Percentiles rank a stretch among this genome's conserved stretches.
These are phyloP conservation scores for Trichoderma koningiopsis DNA, from an alignment of 2,329 filamentous ascomycete species.

Conservation along the genomic window DNA sequence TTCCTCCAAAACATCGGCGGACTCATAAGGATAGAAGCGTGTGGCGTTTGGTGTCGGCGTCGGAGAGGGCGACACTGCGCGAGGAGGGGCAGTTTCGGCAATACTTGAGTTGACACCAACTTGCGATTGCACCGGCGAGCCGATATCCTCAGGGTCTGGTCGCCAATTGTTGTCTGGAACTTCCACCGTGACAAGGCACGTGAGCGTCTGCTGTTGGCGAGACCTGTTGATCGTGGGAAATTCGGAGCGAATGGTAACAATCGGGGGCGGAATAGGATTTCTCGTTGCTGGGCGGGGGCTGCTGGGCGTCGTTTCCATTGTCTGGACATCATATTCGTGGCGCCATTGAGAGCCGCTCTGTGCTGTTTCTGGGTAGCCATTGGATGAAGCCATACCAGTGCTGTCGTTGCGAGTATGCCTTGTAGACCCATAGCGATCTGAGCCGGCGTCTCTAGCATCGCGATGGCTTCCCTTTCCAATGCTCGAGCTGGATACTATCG, in stretches of 20 bases:
- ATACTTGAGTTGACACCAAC: conserved; percentile 39
- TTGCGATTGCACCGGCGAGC: conserved; percentile 46
- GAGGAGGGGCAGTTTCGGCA: conserved; percentile 56
- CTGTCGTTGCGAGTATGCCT: conserved; percentile 78
- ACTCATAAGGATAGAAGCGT: conserved; percentile 71
- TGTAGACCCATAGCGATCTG: conserved; percentile 50
- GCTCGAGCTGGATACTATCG: conserved; percentile 39
- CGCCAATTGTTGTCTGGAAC: conserved; percentile 91
- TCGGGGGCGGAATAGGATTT: conserved; percentile 87
- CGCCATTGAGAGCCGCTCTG: conserved; percentile 70
- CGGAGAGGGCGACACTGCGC: conserved; percentile 61
- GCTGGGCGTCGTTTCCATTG: conserved; percentile 84
- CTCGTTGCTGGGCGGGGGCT: conserved; percentile 72
- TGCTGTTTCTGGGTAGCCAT: conserved; percentile 76
- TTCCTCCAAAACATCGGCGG: conserved; percentile 74
- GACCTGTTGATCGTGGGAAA: conserved; percentile 93
- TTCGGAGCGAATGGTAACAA: conserved; percentile 93
- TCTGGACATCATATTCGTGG: conserved; percentile 94
- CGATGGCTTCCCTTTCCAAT: conserved; percentile 42
- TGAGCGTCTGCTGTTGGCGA: conserved; percentile 90
- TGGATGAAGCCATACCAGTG: conserved; percentile 73
- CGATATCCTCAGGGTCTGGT: conserved; percentile 79
- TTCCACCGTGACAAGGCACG: conserved; percentile 91
- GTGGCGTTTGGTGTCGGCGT: conserved; percentile 60
- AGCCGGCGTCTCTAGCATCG: conserved; percentile 52